These are phyloP conservation scores for Glarea lozoyensis DNA, from an alignment of 495 filamentous ascomycete species.

Conservation along the genomic window DNA sequence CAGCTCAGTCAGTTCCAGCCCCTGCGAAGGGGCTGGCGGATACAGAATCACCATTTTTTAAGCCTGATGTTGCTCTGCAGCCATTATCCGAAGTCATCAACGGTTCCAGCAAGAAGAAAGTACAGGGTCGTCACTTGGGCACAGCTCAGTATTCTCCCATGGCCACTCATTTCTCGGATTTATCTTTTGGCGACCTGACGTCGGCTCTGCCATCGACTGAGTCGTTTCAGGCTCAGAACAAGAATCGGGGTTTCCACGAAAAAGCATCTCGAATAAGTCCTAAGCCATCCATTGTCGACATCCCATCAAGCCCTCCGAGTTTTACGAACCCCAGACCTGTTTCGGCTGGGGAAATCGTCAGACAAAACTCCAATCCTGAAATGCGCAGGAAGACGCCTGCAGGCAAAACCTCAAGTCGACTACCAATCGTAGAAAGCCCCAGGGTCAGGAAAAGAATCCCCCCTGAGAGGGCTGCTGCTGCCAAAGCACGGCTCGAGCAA, in stretches of 20 bases:
- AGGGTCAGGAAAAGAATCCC: conserved; percentile 39
- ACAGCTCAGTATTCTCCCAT: conserved; percentile 13
- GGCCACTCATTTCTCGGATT: conserved; percentile 6
- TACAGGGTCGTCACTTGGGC: conserved; percentile 3
- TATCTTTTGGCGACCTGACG: conserved; percentile 2
- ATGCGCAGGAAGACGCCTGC: conserved; percentile 16
- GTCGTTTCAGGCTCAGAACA: conserved; percentile 5
- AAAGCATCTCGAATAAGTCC: conserved; percentile 12
- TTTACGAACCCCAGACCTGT: conserved; percentile 19
- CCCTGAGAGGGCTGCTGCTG: conserved; percentile 51
- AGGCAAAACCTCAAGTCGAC: conserved; percentile 19
- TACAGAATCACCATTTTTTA: conserved; percentile 2
- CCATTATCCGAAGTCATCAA: conserved; percentile 20
- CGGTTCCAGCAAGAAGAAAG: conserved; percentile 5
- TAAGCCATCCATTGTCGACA: conserved; percentile 20
- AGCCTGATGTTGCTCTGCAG: conserved; percentile 1
- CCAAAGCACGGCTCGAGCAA: conserved; percentile 52
- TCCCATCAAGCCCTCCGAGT: conserved; percentile 20
- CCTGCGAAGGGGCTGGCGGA: conserved; percentile 7
- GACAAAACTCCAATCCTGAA: conserved; percentile 20
- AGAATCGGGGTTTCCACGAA: conserved; percentile 7
- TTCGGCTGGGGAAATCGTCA: conserved; percentile 27
- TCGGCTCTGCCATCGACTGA: conserved; percentile 13
- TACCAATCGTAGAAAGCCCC: conserved; percentile 22
- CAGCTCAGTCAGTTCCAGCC: conserved; percentile 7